These are phyloP conservation scores for Lentinula boryana DNA, from an alignment of 768 basidiomycete species.

Conservation along the genomic window DNA sequence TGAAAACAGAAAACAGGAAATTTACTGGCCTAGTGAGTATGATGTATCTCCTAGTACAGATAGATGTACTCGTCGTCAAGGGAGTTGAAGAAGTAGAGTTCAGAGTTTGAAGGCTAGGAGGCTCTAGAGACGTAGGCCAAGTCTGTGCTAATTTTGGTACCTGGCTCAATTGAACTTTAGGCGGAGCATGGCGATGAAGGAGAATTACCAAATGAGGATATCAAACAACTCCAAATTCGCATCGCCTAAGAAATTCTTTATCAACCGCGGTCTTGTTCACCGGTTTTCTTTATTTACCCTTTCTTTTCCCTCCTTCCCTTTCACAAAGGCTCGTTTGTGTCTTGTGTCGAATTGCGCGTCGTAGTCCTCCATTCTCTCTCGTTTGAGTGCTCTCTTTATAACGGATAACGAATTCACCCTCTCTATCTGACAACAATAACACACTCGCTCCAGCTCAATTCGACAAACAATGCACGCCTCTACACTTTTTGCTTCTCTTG, in stretches of 20 bases:
- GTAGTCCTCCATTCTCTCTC: background rate
- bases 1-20: too few relatives aligned
- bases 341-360: background rate
- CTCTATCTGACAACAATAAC: background rate
- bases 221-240: background rate
- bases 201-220: background rate
- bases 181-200: background rate
- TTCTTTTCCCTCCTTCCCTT: background rate
- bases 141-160: background rate
- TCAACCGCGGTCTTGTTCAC: background rate
- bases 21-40: too few relatives aligned
- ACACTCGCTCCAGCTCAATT: background rate
- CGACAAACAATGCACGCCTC: background rate
- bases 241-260: background rate
- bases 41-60: too few relatives aligned
- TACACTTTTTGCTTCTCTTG: conserved; percentile 2
- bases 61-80: too few relatives aligned
- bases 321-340: background rate
- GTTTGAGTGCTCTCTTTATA: background rate
- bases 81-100: too few relatives aligned
- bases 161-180: background rate
- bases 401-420: background rate
- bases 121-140: too few relatives aligned
- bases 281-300: too few relatives aligned
- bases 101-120: too few relatives aligned